Evolutionary conservation across 2,329 filamentous ascomycete species (phyloP).

Genomic region (Mariannaea elegans): DNA sequence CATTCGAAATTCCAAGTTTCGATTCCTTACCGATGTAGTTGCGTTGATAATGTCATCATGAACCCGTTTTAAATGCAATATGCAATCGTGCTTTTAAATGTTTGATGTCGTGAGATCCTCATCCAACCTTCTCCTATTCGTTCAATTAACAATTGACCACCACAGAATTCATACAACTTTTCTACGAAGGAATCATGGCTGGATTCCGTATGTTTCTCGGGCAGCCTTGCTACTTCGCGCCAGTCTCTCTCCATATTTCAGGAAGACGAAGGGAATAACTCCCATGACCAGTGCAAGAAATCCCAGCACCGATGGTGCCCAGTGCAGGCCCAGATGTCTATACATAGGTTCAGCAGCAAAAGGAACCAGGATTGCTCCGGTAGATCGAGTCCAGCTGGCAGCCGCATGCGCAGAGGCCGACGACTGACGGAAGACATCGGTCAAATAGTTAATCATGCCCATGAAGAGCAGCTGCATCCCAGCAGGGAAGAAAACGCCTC

Average conservation of each 20-base stretch:
- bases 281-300: conserved; percentile 45
- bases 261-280: conserved; percentile 45
- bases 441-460: conserved; percentile 48
- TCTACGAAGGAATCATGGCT: conserved; percentile 8
- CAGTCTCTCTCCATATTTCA: conserved; percentile 42
- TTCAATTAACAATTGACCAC: no score
- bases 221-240: conserved; percentile 41
- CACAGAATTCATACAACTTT: no score
- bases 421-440: conserved; percentile 44
- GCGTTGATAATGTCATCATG: no score
- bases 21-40: no score
- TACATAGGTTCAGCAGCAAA: conserved; percentile 47
- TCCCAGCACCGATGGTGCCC: conserved; percentile 47
- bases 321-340: conserved; percentile 43
- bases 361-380: conserved; percentile 45
- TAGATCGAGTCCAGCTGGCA: conserved; percentile 45
- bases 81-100: neutral
- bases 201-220: conserved; percentile 34
- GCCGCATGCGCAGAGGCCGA: conserved; percentile 48
- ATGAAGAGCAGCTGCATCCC: conserved; percentile 47
- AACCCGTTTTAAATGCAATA: neutral
- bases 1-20: neutral
- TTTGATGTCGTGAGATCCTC: neutral
- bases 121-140: neutral
- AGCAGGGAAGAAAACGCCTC: conserved; percentile 54